Conservation (phyloP, 192 early-diverging fungal genomes). For the Coemansia sp. region DNA sequence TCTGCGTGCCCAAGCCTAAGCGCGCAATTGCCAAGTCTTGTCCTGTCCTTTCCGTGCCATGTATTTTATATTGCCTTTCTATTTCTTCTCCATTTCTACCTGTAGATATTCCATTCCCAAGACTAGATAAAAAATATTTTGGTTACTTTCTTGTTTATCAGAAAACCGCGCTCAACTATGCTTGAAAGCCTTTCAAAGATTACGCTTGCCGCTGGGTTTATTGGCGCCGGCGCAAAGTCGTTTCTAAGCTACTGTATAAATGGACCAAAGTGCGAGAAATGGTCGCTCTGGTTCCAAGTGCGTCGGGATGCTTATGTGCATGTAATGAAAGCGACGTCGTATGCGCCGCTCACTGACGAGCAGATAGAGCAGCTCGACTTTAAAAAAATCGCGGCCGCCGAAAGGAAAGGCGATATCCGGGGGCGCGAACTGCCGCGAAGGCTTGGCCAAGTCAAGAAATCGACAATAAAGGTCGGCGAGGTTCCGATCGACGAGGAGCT, state of each 20-base stretch:
- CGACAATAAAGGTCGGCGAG: slow-evolving; percentile 12
- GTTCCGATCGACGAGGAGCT: slow-evolving; percentile 20
- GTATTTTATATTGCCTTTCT: too few species aligned
- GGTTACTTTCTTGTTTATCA: background rate
- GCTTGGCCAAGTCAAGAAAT: slow-evolving; percentile 20
- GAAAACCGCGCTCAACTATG: slow-evolving; percentile 5
- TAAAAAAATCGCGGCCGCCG: slow-evolving; percentile 13
- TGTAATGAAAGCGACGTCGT: background rate
- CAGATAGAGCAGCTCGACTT: slow-evolving; percentile 47
- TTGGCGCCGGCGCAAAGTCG: slow-evolving; percentile 17
- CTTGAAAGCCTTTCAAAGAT: slow-evolving; percentile 26
- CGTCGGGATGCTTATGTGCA: slow-evolving; percentile 31
- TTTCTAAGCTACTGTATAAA: slow-evolving; percentile 41
- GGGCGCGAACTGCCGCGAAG: slow-evolving; percentile 9
- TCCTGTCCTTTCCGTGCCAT: too few species aligned
- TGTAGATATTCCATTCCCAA: background rate
- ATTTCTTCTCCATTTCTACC: background rate
- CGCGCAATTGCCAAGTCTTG: too few species aligned
- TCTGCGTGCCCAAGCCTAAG: background rate
- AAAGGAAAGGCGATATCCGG: slow-evolving; percentile 23
- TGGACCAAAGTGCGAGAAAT: slow-evolving; percentile 40
- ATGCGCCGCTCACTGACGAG: slow-evolving; percentile 18
- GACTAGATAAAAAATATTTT: background rate
- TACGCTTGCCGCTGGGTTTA: slow-evolving; percentile 13
- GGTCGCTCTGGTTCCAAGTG: slow-evolving; percentile 47